A percentile compares a stretch with the other conserved stretches of the same genome.
Conservation (phyloP, 768 basidiomycete genomes). For the Vararia minispora region DNA sequence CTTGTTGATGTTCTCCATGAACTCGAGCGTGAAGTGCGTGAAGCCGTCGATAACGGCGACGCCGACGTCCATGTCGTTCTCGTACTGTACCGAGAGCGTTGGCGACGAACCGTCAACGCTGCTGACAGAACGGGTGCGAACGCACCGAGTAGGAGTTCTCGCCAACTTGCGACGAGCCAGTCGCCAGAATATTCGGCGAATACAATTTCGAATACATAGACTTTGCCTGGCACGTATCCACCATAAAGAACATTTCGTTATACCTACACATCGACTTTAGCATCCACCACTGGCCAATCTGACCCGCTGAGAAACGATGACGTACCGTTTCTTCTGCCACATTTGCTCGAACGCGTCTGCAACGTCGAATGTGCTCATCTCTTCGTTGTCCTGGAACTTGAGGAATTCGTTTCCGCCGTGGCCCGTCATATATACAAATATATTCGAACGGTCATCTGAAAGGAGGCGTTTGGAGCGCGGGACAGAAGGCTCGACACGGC, state of each 20-base stretch:
- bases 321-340: slow-evolving; percentile 90
- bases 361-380: slow-evolving; percentile 94
- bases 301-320: neutral
- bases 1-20: slow-evolving; percentile 88
- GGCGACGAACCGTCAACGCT: neutral
- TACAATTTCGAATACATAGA: slow-evolving; percentile 91
- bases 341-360: slow-evolving; percentile 98
- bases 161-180: slow-evolving; percentile 72
- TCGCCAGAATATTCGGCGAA: slow-evolving; percentile 87
- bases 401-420: slow-evolving; percentile 98
- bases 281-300: neutral
- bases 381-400: slow-evolving; percentile 98
- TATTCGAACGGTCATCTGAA: slow-evolving; percentile 81
- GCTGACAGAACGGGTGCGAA: neutral
- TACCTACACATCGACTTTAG: slow-evolving; percentile 36
- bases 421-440: slow-evolving; percentile 98
- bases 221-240: slow-evolving; percentile 97
- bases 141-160: slow-evolving; percentile 92
- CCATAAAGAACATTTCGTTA: slow-evolving; percentile 96
- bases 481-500: slow-evolving; percentile 72
- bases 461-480: slow-evolving; percentile 89
- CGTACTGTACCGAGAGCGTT: slow-evolving; percentile 50
- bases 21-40: slow-evolving; percentile 86
- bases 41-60: slow-evolving; percentile 93
- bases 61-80: slow-evolving; percentile 89